These are phyloP conservation scores for Immersiella caudata DNA, from an alignment of 495 filamentous ascomycete genomes.

Conservation along the genomic window DNA sequence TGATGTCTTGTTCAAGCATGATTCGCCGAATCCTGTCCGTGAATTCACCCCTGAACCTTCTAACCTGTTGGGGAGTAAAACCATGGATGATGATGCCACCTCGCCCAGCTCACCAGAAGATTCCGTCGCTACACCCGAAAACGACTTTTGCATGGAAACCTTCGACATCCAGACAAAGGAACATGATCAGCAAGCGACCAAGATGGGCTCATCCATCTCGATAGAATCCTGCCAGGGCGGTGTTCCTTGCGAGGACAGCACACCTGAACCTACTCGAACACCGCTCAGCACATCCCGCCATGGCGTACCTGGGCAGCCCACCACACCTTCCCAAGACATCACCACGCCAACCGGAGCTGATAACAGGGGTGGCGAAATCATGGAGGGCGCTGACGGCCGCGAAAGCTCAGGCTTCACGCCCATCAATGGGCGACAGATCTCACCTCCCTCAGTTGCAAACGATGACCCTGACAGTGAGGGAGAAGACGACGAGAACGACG, in stretches of 20 bases:
- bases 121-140: conserved; percentile 14
- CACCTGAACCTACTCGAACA: not conserved
- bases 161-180: conserved; percentile 8
- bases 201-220: not conserved
- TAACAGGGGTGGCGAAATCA: not conserved
- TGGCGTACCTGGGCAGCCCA: not conserved
- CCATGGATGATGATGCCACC: not conserved
- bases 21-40: conserved; percentile 22
- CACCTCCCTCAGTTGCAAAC: conserved; percentile 14
- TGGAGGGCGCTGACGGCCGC: not conserved
- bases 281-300: not conserved
- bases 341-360: not conserved
- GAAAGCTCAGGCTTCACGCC: conserved; percentile 38
- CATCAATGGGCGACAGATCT: conserved; percentile 34
- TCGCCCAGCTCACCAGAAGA: not conserved
- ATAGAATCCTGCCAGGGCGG: not conserved
- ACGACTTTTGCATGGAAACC: conserved; percentile 16
- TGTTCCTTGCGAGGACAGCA: not conserved
- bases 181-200: not conserved
- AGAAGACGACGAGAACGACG: conserved; percentile 29
- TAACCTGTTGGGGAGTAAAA: not conserved
- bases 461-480: conserved; percentile 24
- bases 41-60: not conserved
- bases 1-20: conserved; percentile 23
- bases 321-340: conserved; percentile 1